These are phyloP conservation scores for Apiotrichum mycotoxinovorans DNA, from an alignment of 1,284 basidiomycete genomes.

Conservation along the genomic window DNA sequence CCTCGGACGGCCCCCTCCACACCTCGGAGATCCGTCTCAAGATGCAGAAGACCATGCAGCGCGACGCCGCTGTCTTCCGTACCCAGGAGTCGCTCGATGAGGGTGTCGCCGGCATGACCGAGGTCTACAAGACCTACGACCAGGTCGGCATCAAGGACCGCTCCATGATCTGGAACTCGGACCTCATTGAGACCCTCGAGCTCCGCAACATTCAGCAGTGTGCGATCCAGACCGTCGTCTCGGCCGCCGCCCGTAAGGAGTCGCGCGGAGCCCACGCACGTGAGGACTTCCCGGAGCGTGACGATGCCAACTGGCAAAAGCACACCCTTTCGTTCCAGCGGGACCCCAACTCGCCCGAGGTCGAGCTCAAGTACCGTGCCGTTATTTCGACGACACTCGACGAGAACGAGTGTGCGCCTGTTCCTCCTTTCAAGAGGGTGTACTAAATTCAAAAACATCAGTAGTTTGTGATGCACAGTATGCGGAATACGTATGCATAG, in stretches of 20 bases:
- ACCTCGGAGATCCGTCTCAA: conserved; percentile 88
- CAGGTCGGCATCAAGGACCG: conserved; percentile 95
- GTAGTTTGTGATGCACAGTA: too few relatives aligned
- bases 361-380: conserved; percentile 81
- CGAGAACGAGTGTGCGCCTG: too few relatives aligned
- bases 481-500: too few relatives aligned
- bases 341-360: conserved; percentile 67
- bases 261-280: conserved; percentile 94
- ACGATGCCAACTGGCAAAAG: conserved; percentile 75
- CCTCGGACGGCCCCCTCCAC: conserved; percentile 72
- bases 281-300: conserved; percentile 79
- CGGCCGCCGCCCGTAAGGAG: conserved; percentile 93
- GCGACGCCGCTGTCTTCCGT: conserved; percentile 86
- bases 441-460: too few relatives aligned
- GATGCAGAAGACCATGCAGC: conserved; percentile 99
- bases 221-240: conserved; percentile 91
- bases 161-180: conserved; percentile 99
- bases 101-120: conserved; percentile 80
- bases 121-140: conserved; percentile 82
- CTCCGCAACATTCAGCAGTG: conserved; percentile 93
- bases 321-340: conserved; percentile 85
- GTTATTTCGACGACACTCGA: conserved; percentile 61
- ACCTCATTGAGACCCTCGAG: conserved; percentile 95
- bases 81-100: conserved; percentile 88
- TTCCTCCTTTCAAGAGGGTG: too few relatives aligned